Base-by-base conservation (phyloP, 192 early-diverging fungal species). In the Geranomyces michiganensis region DNA sequence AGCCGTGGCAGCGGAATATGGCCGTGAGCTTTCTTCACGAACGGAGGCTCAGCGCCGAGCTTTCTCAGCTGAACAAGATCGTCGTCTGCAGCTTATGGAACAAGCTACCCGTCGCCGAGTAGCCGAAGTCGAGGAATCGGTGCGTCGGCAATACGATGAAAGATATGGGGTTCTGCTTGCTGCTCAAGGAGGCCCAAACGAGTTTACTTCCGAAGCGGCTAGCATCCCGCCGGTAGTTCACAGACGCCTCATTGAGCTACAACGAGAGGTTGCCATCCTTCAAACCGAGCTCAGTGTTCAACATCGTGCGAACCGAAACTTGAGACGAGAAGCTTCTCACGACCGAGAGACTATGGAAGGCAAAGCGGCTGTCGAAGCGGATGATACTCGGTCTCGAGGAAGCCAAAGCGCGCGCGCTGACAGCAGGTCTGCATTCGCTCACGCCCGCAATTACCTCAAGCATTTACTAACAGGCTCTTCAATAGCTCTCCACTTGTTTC, bases 1-100 rank as follows among this genome's bases (percentile, higher is more conserved):
- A 68, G 65, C 65, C 9, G 73, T 74, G 22, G 73, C 73, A 7
- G 65, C 65, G 22, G 73, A 74, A 31, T 74, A 74, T 45, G 73
- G 73, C 56, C 65, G 66, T 41, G 73, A 74, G 66, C 66, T 74
- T 1, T 24, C 65, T 22, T 22, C 53, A 17, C 65, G 73, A 10
- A 30, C 61, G 0, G 65, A 67, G 63, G 58, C 73, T 17, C 73
- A 74, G 48, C 53, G 66, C 22, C 56, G 65, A 32, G 66, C 55
- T 1, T 74, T 74, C 36, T 10, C 44, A 31, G 44, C 58, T 36
- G 73, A 74, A 33, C 51, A 62, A 26, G 27, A 47, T 22, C 65
- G 73, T 19, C 33, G 65, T 4, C 0, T 47, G 0, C 73, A 74
- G 55, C 3, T 68, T 41, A 68, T 68, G 65, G 73, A 74, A 19